Base-by-base conservation (phyloP, 164 flowering plant genomes). In the Stephania cephalantha region DNA sequence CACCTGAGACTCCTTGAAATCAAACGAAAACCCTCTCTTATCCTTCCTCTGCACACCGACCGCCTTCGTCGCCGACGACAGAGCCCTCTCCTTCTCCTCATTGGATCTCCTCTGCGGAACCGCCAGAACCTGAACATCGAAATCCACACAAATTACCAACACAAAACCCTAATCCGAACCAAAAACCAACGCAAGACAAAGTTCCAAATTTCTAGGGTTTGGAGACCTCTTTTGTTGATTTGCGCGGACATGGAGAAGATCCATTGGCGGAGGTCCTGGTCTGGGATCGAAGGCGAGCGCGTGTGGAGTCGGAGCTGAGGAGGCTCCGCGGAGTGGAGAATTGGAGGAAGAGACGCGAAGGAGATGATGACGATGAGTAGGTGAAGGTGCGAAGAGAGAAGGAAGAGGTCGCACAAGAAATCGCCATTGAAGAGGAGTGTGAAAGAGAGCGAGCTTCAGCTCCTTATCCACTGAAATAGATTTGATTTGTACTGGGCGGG, bases 1-100 rank as follows among this genome's bases (percentile, higher is more conserved):
- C 9, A 76, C 97, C 97, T 89, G 93, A 76, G 84, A 87, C 75
- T 92, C 97, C 74, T 85, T 89, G 15, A 77, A 45, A 69, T 88
- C 92, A 81, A 74, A 58, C 13, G 73, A 69, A 76, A 81, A 74
- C 31, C 86, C 89, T 73, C 84, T 85, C 74, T 80, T 87, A 18
- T 86, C 95, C 73, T 88, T 89, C 74, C 76, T 89, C 71, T 85
- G 88, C 58, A 74, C 61, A 44, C 90, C 92, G 73, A 81, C 71
- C 42, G 93, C 85, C 80, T 85, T 88, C 73, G 78, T 84, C 0
- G 83, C 80, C 20, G 80, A 66, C 6, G 94, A 81, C 73, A 81
- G 87, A 69, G 87, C 45, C 74, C 80, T 77, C 29, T 79, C 80
- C 4, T 29, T 83, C 71, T 82, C 88, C 78, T 85, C 84, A 73